Percentiles rank a stretch among this genome's conserved stretches.
Evolutionary conservation across 164 flowering plant species (phyloP).

Genomic region (Warburgia ugandensis): DNA sequence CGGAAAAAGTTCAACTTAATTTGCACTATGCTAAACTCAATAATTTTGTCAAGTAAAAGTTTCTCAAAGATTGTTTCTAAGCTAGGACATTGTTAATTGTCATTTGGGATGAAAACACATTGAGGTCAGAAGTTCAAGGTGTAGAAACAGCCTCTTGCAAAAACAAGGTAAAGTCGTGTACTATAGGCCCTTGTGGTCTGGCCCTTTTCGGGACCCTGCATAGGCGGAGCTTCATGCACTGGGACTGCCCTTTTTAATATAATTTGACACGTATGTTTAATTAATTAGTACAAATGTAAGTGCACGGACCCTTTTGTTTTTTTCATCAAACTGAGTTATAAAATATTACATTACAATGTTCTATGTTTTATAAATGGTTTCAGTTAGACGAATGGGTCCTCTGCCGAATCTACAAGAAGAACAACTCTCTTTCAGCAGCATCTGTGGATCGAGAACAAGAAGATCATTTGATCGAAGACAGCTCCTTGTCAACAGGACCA

Average conservation of each 20-base stretch:
- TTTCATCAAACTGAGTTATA: neutral
- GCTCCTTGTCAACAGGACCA: neutral
- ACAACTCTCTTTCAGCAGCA: conserved; percentile 6
- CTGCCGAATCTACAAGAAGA: conserved; percentile 45
- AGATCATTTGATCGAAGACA: neutral
- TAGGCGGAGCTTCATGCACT: too few relatives aligned
- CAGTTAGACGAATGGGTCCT: conserved; percentile 44
- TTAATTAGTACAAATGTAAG: neutral
- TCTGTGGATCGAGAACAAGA: neutral
- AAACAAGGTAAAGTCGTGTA: too few relatives aligned
- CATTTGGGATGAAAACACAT: too few relatives aligned
- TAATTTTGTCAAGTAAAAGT: too few relatives aligned
- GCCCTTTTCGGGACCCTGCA: too few relatives aligned
- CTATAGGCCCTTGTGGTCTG: too few relatives aligned
- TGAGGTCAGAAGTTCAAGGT: too few relatives aligned
- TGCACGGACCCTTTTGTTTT: neutral
- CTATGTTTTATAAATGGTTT: neutral
- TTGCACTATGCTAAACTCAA: too few relatives aligned
- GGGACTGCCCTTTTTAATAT: neutral
- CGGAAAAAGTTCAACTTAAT: too few relatives aligned
- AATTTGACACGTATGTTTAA: neutral
- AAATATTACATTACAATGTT: too few relatives aligned
- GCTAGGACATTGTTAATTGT: too few relatives aligned
- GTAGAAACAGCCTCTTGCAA: neutral
- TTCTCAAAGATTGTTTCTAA: too few relatives aligned